Evolutionary conservation across 108 stramenopile species (phyloP), one percentile per base, ranked within the genome.

Genomic region (Fragilaria crotonensis): DNA sequence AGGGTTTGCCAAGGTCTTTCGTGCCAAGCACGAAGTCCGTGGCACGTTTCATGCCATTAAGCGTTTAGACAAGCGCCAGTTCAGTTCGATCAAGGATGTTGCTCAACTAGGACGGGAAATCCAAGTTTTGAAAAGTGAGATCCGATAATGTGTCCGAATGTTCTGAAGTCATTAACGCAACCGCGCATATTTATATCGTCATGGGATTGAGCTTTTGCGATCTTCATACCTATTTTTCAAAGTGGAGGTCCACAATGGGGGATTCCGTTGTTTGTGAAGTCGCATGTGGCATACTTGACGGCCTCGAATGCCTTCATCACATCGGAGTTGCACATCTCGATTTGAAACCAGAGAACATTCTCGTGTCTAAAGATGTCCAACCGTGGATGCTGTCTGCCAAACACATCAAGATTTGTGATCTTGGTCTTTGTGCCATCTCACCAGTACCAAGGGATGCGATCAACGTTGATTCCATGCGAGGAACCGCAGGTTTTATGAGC

Each of bases 101-200:
- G 61, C 78, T 30, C 95, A 95, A 64, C 71, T 97, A 52, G 95
- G 92, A 62, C 62, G 83, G 60, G 96, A 95, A 75, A 81, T 92
- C 20, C 68, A 73, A 22, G 89, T 93, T 11, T 72, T 93, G 70
- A 94, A 87, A 65, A 71, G 81, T 28, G 84, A 94, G 26, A 45
- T 62, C n/a, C 92, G 95, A 74, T 2, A 76, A 92, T 49, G 85
- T 97, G 23, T 85, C 95, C 17, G 78, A 77, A 58, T 73, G 94
- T 7, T 63, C 73, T 17, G 96, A 97, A 54, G 86, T 88, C 5
- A 66, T 98, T 19, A 93, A 94, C 4, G 84, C 84, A 1, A 69
- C 81, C 9, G 85, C 84, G 0, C 87, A 94, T 53, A 88, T 98
- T 25, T 98, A 96, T 66, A 68, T 98, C 27, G 92, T 98, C 70